Evolutionary conservation across 441 rosid genomes (phyloP).

Genomic region (Monsonia emarginata): DNA sequence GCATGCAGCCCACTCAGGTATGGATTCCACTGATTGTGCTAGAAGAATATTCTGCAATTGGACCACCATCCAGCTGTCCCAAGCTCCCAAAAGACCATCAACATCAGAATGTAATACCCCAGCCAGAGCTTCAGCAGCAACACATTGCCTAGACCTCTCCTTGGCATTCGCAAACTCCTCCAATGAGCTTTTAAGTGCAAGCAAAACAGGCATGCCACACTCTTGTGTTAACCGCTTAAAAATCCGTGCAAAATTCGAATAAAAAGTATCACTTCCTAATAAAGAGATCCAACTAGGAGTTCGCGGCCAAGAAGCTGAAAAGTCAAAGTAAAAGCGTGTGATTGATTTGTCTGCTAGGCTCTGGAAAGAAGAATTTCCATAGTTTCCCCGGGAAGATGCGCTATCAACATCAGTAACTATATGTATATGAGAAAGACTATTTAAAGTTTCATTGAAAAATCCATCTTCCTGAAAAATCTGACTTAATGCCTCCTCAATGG

Average conservation of each 20-base stretch:
- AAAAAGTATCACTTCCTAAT: conserved; percentile 82
- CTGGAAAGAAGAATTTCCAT: conserved; percentile 81
- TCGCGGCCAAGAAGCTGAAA: conserved; percentile 98
- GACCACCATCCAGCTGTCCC: conserved; percentile 91
- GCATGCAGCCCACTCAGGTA: conserved; percentile 98
- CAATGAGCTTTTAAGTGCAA: conserved; percentile 57
- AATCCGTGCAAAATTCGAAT: conserved; percentile 85
- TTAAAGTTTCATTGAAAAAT: conserved; percentile 77
- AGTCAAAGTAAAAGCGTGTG: conserved; percentile 90
- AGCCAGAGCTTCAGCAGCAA: conserved; percentile 97
- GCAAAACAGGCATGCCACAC: conserved; percentile 81
- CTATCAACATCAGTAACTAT: conserved; percentile 64
- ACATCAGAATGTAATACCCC: conserved; percentile 91
- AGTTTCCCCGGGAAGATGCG: conserved; percentile 72
- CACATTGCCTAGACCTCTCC: conserved; percentile 98
- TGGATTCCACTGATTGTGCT: conserved; percentile 86
- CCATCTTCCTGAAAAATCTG: conserved; percentile 86
- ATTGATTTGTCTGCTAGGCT: conserved; percentile 91
- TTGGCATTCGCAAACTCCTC: conserved; percentile 82
- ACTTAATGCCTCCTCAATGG: conserved; percentile 73
- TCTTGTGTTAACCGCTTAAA: conserved; percentile 93
- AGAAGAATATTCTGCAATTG: conserved; percentile 78
- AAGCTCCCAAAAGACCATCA: conserved; percentile 63
- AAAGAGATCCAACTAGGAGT: conserved; percentile 98
- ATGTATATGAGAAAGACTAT: conserved; percentile 94